Evolutionary conservation across 1,284 basidiomycete species (phyloP), one percentile per base, ranked within the genome.

Genomic region (Ceratobasidium sp.): DNA sequence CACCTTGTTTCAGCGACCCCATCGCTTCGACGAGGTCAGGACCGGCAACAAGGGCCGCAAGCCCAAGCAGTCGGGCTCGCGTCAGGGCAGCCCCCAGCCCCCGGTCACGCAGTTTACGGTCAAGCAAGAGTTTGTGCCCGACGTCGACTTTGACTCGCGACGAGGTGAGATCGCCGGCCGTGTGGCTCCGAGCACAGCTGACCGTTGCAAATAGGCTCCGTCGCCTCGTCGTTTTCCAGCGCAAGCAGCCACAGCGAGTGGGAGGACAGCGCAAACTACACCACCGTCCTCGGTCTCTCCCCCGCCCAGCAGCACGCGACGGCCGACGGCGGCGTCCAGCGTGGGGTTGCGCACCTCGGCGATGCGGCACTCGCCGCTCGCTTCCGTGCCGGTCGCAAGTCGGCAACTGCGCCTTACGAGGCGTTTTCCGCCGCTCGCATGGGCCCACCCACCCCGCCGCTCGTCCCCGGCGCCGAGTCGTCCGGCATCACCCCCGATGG

Each of bases 1-100:
- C 11, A 59, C 54, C 18, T 23, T 30, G 16, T 38, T 70, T 49
- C 67, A 70, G 11, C 85, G 91, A n/a, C 91, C 91, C 16, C 83
- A 92, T 30, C 88, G 91, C 71, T 93, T 93, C 76, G 91, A 92
- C 79, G 91, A 92, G 80, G 85, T 92, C 53, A 86, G 91, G 5
- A 88, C 90, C 0, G 91, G 91, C 14, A 90, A 88, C 81, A 92
- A 92, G 81, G 86, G 87, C 25, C 84, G 90, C 74, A 91, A 87
- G 80, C 81, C 81, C 49, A 86, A 83, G 53, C 48, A 53, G 12
- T 58, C 64, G 5, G 64, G 53, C 40, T 69, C 67, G 42, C 54
- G 49, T 40, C 67, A 70, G 46, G 44, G 54, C 54, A 59, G 54
- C 30, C 67, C 54, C 42, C 67, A 70, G 40, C 56, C 67, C 21